Conservation (phyloP, 2,329 filamentous ascomycete species). For the Cordyceps javanica region DNA sequence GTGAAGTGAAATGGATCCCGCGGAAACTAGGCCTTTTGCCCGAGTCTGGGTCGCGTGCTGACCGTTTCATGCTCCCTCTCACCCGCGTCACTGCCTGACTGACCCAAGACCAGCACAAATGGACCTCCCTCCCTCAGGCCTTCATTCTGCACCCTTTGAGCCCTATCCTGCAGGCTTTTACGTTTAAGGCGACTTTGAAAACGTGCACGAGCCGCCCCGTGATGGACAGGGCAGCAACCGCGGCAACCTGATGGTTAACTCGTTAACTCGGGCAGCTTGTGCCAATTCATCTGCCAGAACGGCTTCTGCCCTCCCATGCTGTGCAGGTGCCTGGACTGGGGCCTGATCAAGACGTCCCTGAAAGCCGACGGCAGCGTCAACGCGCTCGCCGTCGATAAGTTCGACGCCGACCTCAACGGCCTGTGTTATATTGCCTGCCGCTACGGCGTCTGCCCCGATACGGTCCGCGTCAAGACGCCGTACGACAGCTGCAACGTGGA, state of each 20-base stretch:
- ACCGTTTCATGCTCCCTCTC: too few species aligned
- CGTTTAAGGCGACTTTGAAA: not conserved
- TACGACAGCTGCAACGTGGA: not conserved
- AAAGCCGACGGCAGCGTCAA: not conserved
- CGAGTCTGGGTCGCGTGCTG: too few species aligned
- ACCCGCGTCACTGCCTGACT: too few species aligned
- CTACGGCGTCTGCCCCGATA: not conserved
- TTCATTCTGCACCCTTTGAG: too few species aligned
- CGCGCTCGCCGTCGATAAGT: not conserved
- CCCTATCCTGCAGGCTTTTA: not conserved
- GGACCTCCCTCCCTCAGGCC: too few species aligned
- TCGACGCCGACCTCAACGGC: not conserved
- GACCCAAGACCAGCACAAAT: too few species aligned
- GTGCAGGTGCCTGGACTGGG: too few species aligned
- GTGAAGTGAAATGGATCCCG: too few species aligned
- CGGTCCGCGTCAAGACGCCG: not conserved
- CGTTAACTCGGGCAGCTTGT: not conserved
- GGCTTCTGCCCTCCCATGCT: not conserved
- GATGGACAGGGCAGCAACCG: not conserved
- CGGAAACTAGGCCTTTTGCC: too few species aligned
- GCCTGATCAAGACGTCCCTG: not conserved
- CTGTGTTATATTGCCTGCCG: not conserved
- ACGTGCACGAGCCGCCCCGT: not conserved
- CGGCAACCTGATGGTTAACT: not conserved
- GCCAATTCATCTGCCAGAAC: not conserved